Percentiles rank a stretch among this genome's conserved stretches.
phyloP scores from a whole-genome alignment of 257 asterid genomes.

The Solanum ossicruentum region DNA sequence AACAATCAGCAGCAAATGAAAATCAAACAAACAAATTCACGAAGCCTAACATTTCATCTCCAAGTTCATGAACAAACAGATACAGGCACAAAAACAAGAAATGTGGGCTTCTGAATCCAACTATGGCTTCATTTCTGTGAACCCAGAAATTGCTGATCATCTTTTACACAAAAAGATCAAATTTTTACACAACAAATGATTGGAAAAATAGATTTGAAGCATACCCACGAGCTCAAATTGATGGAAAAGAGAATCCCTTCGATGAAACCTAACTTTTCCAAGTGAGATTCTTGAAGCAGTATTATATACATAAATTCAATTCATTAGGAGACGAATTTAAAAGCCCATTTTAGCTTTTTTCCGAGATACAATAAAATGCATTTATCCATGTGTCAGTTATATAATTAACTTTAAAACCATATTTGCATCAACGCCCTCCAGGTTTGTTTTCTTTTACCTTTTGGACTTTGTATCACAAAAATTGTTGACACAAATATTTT shows the following conservation, averaged over 20 bases:
- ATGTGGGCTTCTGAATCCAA: background rate
- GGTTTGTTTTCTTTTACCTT: background rate
- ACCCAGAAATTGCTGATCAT: background rate
- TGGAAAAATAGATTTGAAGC: background rate
- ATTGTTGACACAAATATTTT: background rate
- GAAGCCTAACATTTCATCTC: background rate
- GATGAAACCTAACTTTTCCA: background rate
- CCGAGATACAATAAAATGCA: background rate
- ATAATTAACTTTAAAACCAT: background rate
- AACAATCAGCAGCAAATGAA: background rate
- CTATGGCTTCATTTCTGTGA: background rate
- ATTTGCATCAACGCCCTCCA: background rate
- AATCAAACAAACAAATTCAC: background rate
- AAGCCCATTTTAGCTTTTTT: background rate
- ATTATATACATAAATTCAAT: background rate
- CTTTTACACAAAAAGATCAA: background rate
- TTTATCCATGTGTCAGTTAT: background rate
- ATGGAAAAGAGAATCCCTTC: constrained; percentile 3
- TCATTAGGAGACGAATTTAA: background rate
- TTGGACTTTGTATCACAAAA: background rate
- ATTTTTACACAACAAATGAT: background rate
- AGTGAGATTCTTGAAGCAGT: background rate
- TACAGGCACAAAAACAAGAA: background rate
- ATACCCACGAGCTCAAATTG: constrained; percentile 6
- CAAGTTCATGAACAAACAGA: background rate